Evolutionary conservation across 495 filamentous ascomycete species (phyloP).

Genomic region (Penicillium atrosanguineum): DNA sequence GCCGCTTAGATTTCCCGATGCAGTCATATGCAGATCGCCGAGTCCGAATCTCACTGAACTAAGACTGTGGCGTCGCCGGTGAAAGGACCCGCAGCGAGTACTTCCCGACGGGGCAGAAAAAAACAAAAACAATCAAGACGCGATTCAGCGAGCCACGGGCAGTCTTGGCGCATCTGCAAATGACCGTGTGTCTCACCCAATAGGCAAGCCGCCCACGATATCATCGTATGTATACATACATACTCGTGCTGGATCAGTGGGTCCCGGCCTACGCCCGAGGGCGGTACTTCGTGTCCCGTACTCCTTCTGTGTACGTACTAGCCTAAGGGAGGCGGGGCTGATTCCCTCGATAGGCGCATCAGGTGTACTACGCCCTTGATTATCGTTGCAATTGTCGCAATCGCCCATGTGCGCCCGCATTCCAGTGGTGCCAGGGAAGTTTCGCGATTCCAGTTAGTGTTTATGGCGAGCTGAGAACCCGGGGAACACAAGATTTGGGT

Average conservation of each 20-base stretch:
- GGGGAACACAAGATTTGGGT: conserved; percentile 1
- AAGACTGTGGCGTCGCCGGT: neutral
- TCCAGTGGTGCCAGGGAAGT: neutral
- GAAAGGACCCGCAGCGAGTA: neutral
- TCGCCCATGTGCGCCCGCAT: neutral
- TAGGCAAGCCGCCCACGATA: conserved; percentile 16
- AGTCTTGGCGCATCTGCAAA: conserved; percentile 22
- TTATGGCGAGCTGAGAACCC: neutral
- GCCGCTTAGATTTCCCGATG: neutral
- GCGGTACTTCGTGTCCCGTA: conserved; percentile 5
- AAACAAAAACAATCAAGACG: neutral
- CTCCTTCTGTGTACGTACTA: neutral
- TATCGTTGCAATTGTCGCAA: neutral
- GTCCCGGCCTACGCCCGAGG: conserved; percentile 14
- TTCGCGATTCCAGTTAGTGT: neutral
- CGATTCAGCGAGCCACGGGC: conserved; percentile 21
- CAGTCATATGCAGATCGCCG: conserved; percentile 5
- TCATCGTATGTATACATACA: conserved; percentile 12
- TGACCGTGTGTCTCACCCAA: conserved; percentile 21
- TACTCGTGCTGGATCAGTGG: conserved; percentile 20
- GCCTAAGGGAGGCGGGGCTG: neutral
- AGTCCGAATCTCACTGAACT: neutral
- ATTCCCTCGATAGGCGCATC: conserved; percentile 7
- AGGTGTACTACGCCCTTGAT: neutral
- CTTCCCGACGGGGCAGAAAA: conserved; percentile 3